Conservation (phyloP, 2,329 filamentous ascomycete genomes). For the Alternaria conjuncta region DNA sequence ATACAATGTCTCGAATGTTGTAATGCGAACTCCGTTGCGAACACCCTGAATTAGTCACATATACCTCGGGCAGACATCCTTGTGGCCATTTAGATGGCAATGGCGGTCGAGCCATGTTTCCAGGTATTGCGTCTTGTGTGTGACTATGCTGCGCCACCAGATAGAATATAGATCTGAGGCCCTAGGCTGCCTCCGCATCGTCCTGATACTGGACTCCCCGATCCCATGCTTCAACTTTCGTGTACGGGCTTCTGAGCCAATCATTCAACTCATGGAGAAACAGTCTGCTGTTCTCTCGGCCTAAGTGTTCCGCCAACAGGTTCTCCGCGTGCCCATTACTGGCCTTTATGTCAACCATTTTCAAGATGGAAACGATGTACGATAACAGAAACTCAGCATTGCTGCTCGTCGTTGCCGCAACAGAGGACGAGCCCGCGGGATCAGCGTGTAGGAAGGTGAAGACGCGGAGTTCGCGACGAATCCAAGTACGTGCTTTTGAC, state of each 20-base stretch:
- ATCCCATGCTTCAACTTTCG: conserved; percentile 79
- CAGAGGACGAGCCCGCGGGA: conserved; percentile 23
- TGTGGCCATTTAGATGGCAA: not conserved
- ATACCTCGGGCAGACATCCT: not conserved
- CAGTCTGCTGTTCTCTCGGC: conserved; percentile 72
- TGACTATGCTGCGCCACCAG: not conserved
- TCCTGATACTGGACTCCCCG: conserved; percentile 72
- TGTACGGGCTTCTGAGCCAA: conserved; percentile 83
- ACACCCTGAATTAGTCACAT: not conserved
- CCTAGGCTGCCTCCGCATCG: not conserved
- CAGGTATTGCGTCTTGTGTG: not conserved
- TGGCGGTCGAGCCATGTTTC: not conserved
- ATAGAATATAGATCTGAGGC: not conserved
- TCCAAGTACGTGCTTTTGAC: conserved; percentile 78
- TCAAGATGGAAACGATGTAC: conserved; percentile 83
- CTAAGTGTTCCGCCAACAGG: conserved; percentile 79
- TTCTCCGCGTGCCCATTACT: conserved; percentile 80
- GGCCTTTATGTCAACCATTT: conserved; percentile 80
- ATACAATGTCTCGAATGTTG: not conserved
- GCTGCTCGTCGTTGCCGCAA: conserved; percentile 53
- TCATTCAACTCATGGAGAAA: conserved; percentile 85
- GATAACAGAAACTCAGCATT: conserved; percentile 87
- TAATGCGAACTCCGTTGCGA: not conserved
- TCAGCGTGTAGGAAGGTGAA: conserved; percentile 72
- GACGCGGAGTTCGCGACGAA: conserved; percentile 82